Evolutionary conservation across 148 eudicot species (phyloP).

Genomic region (Euryodendron excelsum): DNA sequence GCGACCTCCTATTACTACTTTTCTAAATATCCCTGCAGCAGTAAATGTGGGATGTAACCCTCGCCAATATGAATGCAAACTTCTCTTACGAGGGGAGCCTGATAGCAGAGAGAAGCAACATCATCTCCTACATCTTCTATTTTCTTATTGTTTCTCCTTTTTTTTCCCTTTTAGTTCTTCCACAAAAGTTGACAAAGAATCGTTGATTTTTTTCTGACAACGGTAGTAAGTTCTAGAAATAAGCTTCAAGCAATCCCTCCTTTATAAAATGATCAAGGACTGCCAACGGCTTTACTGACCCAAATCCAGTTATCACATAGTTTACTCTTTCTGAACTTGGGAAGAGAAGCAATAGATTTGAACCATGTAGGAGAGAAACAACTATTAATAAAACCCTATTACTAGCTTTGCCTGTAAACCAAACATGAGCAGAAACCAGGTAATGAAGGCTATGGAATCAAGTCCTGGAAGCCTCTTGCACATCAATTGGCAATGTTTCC

Average conservation of each 20-base stretch:
- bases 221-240: background rate
- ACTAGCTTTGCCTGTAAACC: too few relatives aligned
- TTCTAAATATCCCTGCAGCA: background rate
- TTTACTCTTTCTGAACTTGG: background rate
- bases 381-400: too few relatives aligned
- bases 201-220: background rate
- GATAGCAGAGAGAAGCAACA: background rate
- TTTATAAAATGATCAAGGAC: background rate
- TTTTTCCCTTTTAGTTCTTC: background rate
- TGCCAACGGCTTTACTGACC: background rate
- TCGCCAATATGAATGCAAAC: too few relatives aligned
- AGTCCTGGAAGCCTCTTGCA: too few relatives aligned
- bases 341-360: background rate
- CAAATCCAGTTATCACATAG: background rate
- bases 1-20: background rate
- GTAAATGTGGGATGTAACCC: background rate
- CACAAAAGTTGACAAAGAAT: background rate
- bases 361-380: too few relatives aligned
- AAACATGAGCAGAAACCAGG: too few relatives aligned
- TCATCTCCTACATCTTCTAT: constrained; percentile 1
- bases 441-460: too few relatives aligned
- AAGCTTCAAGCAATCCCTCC: background rate
- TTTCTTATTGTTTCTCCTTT: background rate
- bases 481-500: too few relatives aligned
- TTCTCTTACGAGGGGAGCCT: background rate